Evolutionary conservation across 176 grass and related monocot genomes (phyloP).

Genomic region (Hsuehochloa calcarea): DNA sequence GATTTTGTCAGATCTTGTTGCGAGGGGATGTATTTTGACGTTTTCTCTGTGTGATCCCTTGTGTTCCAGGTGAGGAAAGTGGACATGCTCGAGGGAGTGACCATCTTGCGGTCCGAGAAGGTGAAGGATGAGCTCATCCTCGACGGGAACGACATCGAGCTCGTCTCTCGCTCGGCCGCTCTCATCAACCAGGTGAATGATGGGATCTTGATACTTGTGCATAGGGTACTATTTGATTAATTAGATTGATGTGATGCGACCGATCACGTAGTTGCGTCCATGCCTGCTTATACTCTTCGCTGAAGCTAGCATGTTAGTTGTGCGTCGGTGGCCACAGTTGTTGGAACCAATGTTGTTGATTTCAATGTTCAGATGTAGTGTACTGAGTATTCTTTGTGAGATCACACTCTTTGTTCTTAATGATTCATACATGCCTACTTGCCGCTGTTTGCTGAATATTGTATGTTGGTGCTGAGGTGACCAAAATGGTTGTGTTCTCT

Average conservation of each 20-base stretch:
- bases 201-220: not conserved
- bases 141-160: slow-evolving; percentile 85
- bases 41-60: not conserved
- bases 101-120: slow-evolving; percentile 75
- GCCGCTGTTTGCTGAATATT: not conserved
- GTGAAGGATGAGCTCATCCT: slow-evolving; percentile 95
- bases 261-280: not conserved
- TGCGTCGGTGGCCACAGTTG: not conserved
- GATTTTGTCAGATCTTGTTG: not conserved
- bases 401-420: not conserved
- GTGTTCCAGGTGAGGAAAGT: slow-evolving; percentile 68
- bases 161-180: slow-evolving; percentile 77
- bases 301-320: not conserved
- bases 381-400: not conserved
- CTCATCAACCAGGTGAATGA: slow-evolving; percentile 83
- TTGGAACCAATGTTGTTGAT: not conserved
- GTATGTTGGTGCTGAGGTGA: not conserved
- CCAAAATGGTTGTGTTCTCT: not conserved
- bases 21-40: not conserved
- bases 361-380: not conserved
- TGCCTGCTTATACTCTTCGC: not conserved
- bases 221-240: not conserved
- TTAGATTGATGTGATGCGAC: not conserved
- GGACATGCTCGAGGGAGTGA: slow-evolving; percentile 82
- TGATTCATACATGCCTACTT: not conserved